Evolutionary conservation across 257 asterid genomes (phyloP), one percentile per base, ranked within the genome.

Genomic region (Plectranthus barbatus): DNA sequence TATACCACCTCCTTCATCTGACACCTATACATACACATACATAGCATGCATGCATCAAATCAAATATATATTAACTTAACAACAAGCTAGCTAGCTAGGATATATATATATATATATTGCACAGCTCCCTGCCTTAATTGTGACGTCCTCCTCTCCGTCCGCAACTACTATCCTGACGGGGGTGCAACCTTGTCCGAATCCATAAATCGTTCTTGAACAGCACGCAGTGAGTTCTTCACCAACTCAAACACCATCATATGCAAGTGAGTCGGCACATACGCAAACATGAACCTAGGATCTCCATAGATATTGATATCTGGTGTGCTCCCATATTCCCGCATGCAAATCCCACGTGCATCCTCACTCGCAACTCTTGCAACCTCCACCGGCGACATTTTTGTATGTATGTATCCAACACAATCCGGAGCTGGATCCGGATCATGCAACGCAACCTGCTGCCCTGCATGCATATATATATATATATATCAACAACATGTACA

Each of bases 1-100:
- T 37, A 92, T 84, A 48, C 98, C 98, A 49, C 97, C 98, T n/a
- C 98, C 98, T 85, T 92, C 97, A 67, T 92, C 98, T 14, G 97
- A 92, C 49, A 89, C 88, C 96, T 91, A 63, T 34, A 15, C 45
- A 26, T 19, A 17, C 2, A 1, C 19, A 1, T 52, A 6, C 40
- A 34, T 1, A 6, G 8, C 5, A 0, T 9, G 7, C 8, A 1
- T 9, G 29, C 24, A 15, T 33, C n/a, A n/a, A n/a, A n/a, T n/a
- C n/a, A n/a, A n/a, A n/a, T n/a, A n/a, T n/a, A n/a, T n/a, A n/a
- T n/a, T n/a, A n/a, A n/a, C n/a, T n/a, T n/a, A n/a, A n/a, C n/a
- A n/a, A n/a, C n/a, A n/a, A n/a, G n/a, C n/a, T n/a, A n/a, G n/a
- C n/a, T n/a, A n/a, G n/a, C n/a, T n/a, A n/a, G n/a, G n/a, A 26